Evolutionary conservation across 345 rosid genomes (phyloP).

Genomic region (Linum usitatissimum): DNA sequence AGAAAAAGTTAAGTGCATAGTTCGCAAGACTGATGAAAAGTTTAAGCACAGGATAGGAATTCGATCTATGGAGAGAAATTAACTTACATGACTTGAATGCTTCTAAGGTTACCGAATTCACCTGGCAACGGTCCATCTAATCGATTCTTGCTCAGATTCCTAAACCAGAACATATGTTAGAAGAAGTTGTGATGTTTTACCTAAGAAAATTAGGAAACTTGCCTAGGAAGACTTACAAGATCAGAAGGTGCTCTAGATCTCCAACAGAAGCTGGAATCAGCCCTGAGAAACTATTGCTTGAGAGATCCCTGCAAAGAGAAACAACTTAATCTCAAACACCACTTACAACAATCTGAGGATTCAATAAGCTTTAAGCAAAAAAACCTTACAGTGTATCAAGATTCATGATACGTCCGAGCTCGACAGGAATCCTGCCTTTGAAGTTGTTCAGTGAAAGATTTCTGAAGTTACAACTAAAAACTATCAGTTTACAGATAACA

Average conservation of each 20-base stretch:
- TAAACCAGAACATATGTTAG: background rate
- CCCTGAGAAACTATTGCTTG: slow-evolving; percentile 68
- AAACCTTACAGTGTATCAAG: slow-evolving; percentile 70
- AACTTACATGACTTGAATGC: slow-evolving; percentile 61
- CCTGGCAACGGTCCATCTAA: slow-evolving; percentile 56
- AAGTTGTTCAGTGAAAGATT: slow-evolving; percentile 72
- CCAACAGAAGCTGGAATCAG: slow-evolving; percentile 67
- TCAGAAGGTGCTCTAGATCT: slow-evolving; percentile 87
- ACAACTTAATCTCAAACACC: background rate
- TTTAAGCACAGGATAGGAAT: background rate
- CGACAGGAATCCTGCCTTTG: slow-evolving; percentile 58
- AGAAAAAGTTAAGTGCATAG: too few relatives aligned
- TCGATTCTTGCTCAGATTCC: slow-evolving; percentile 70
- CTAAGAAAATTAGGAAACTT: background rate
- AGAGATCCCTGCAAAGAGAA: slow-evolving; percentile 55
- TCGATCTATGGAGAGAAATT: background rate
- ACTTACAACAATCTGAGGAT: too few relatives aligned
- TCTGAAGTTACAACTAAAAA: slow-evolving; percentile 23
- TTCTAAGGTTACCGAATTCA: slow-evolving; percentile 74
- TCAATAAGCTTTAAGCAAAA: background rate
- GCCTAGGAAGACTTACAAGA: slow-evolving; percentile 36
- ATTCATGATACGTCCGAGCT: slow-evolving; percentile 74
- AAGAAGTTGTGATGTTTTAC: too few relatives aligned
- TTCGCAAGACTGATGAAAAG: background rate
- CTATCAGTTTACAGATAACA: background rate